These are phyloP conservation scores for Luvunga scandens DNA, from an alignment of 345 rosid genomes.

Conservation along the genomic window DNA sequence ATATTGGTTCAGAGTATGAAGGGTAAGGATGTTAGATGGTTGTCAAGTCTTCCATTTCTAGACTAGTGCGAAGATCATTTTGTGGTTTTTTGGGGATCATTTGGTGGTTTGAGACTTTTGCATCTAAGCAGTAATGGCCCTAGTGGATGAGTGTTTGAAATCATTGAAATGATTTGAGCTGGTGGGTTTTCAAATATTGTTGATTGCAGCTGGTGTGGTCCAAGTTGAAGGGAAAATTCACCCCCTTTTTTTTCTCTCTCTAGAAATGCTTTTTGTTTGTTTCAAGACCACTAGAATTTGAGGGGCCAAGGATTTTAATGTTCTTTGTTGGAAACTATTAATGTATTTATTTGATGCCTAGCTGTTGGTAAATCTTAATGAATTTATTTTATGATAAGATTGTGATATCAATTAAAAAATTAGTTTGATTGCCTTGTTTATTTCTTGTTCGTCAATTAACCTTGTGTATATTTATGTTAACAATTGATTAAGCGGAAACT, in stretches of 20 bases:
- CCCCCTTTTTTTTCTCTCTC: no score
- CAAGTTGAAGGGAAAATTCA: neutral
- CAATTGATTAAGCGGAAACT: neutral
- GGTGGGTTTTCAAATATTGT: neutral
- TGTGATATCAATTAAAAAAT: no score
- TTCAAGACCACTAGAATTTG: neutral
- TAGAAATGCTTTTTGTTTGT: neutral
- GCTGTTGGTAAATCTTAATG: no score
- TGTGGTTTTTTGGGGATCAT: neutral
- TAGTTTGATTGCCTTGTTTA: neutral
- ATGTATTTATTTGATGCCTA: neutral
- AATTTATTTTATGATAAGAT: no score
- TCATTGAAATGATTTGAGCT: neutral
- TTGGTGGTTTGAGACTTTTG: conserved; percentile 2
- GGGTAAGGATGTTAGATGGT: conserved; percentile 60
- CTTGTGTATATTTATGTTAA: neutral
- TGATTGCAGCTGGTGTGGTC: neutral
- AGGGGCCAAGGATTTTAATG: neutral
- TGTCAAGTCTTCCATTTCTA: neutral
- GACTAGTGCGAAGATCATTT: neutral
- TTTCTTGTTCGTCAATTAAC: neutral
- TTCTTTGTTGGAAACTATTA: neutral
- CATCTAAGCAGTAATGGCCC: neutral
- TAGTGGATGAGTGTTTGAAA: neutral
- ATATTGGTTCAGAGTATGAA: conserved; percentile 92